Evolutionary conservation across 73 alveolate species (phyloP), one percentile per base, ranked within the genome.

Genomic region (Paramecium octaurelia): DNA sequence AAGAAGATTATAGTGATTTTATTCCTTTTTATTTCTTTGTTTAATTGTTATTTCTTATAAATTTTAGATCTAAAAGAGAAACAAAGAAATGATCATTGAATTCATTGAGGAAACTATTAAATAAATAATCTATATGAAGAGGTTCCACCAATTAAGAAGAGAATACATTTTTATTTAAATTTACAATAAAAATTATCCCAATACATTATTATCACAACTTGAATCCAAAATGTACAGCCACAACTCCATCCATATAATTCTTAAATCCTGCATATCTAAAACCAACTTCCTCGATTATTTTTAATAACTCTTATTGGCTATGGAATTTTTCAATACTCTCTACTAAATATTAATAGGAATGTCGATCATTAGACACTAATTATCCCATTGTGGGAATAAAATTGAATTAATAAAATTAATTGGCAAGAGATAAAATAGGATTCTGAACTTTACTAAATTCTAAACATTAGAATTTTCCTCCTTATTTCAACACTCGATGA

Each of bases 391-490:
- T 4, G 6, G 91, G 91, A 20, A 80, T 80, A 11, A 80, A 48
- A 48, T 43, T 80, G 57, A 80, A 80, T 80, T 80, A 80, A 80
- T 80, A 80, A 27, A 46, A 40, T 12, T 46, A 38, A 80, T 80
- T 80, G 21, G 29, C 12, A 8, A 80, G 21, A 23, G 91, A 42
- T 23, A 80, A 18, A 11, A 80, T 4, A 11, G 99, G 99, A 24
- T 92, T 92, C 40, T 93, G 86, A n/a, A 97, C 98, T 84, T 97
- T 93, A 42, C 97, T 86, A 95, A 97, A 97, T 69, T 97, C 99
- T 10, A 97, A 90, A 87, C 98, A 95, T 96, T 95, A 87, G 77
- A 97, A 96, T 86, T 98, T 92, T 14, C 99, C 98, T 29, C 98
- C 99, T 80, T 85, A 68, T 91, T 95, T 96, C 21, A 97, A 92